Evolutionary conservation across 1,284 basidiomycete species (phyloP), one percentile per base, ranked within the genome.

Genomic region (Heterobasidion occidentale): DNA sequence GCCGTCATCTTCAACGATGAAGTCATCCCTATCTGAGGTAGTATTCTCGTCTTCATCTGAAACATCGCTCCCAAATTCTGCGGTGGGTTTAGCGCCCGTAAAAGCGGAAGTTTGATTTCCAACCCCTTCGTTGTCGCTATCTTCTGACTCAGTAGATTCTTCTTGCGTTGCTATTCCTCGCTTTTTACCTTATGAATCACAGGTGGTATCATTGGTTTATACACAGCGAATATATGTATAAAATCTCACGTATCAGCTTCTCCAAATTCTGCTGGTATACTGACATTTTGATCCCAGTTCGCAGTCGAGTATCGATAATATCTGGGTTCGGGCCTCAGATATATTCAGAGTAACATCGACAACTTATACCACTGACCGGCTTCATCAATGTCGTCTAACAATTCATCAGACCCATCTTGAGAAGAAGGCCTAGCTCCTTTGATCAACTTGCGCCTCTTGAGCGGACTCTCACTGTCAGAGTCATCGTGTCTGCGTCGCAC

Each of bases 1-100:
- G n/a, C 72, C 76, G 56, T 81, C 81, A 62, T 93, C 90, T 57
- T 91, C 84, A 1, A 88, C 82, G 57, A 93, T 88, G 65, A 90
- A 91, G 51, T 79, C 77, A 3, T 78, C 77, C 11, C 77, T 75
- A 19, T 70, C 67, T 15, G 66, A 65, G 19, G 66, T 63, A 44
- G 63, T 68, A 34, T 67, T 69, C 48, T 65, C 70, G 42, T 74
- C 61, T 7, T 45, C 54, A 19, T 55, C 53, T 9, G 51, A 15
- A 42, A 17, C 51, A 53, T 44, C 53, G 27, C 19, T 27, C 15
- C 61, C 63, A 47, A 47, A 34, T 9, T 59, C 57, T 15, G 50
- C 49, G 11, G 55, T 47, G 36, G 51, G 56, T 14, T 54, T 58
- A 0, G 58, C 61, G 17, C 53, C 57, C 34, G 35, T 68, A 59